Evolutionary conservation across 163 green algal genomes (phyloP).

Genomic region (Scenedesmus sp.): DNA sequence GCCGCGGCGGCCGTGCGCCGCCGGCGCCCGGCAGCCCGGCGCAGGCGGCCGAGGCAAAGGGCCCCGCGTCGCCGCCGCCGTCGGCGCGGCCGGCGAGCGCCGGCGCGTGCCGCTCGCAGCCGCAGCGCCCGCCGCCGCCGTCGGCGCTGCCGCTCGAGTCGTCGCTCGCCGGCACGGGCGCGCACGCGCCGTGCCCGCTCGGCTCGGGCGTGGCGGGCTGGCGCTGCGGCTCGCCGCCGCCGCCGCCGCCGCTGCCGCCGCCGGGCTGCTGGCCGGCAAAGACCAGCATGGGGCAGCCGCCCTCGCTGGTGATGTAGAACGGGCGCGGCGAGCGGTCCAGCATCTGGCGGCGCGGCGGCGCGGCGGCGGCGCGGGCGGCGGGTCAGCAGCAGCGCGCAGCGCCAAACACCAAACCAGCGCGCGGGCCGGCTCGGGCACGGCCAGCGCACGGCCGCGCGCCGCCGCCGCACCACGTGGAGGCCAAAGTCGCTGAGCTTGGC

Average conservation of each 20-base stretch:
- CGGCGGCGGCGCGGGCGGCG: too few relatives aligned
- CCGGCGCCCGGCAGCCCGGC: too few relatives aligned
- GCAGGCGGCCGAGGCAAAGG: too few relatives aligned
- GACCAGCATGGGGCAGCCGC: not conserved
- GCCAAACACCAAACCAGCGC: not conserved
- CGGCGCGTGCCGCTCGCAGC: too few relatives aligned
- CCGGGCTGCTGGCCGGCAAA: constrained; percentile 6
- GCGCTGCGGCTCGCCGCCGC: not conserved
- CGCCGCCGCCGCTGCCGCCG: not conserved
- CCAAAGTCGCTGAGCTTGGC: constrained; percentile 43
- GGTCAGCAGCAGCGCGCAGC: not conserved
- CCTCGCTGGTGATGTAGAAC: not conserved
- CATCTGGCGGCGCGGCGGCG: not conserved
- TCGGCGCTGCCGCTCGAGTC: not conserved
- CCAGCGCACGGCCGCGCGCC: too few relatives aligned
- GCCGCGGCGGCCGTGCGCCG: too few relatives aligned
- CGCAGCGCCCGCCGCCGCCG: not conserved
- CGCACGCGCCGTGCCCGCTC: too few relatives aligned
- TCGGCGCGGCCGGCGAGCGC: too few relatives aligned
- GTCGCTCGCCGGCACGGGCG: too few relatives aligned
- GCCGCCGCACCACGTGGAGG: constrained; percentile 16
- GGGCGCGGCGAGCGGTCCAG: constrained; percentile 1
- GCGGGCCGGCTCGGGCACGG: too few relatives aligned
- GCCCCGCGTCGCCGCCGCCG: too few relatives aligned
- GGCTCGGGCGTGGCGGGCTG: too few relatives aligned